Percentiles rank a stretch among this genome's conserved stretches.
These are phyloP conservation scores for Amborella trichopoda DNA, from an alignment of 164 flowering plant genomes.

Conservation along the genomic window DNA sequence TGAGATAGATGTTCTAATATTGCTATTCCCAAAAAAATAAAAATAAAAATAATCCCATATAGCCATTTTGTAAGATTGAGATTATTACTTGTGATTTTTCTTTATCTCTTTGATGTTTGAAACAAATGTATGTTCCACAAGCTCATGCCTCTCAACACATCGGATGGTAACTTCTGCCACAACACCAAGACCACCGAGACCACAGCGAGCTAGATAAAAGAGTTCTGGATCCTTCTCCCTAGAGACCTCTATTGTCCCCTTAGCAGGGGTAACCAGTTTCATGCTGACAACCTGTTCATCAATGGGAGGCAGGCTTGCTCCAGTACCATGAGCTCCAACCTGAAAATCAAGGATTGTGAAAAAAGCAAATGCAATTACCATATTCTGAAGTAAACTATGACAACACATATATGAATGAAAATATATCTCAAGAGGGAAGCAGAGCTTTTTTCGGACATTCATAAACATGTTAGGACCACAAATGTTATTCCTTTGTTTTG, in stretches of 20 bases:
- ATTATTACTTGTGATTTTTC: conserved; percentile 83
- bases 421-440: no score
- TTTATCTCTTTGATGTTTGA: conserved; percentile 71
- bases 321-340: conserved; percentile 99
- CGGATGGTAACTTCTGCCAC: conserved; percentile 97
- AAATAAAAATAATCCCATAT: no score
- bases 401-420: no score
- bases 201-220: conserved; percentile 92
- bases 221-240: conserved; percentile 87
- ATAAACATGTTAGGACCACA: no score
- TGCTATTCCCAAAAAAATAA: no score
- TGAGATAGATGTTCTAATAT: no score
- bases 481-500: no score
- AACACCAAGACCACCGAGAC: conserved; percentile 97
- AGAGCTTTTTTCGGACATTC: no score
- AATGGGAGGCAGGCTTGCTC: conserved; percentile 93
- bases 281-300: conserved; percentile 94
- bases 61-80: no score
- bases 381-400: no score
- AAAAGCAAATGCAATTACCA: no score
- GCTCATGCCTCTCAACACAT: conserved; percentile 92
- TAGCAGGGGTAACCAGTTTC: conserved; percentile 95
- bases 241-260: conserved; percentile 88
- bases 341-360: conserved; percentile 17
- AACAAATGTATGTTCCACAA: conserved; percentile 87